Evolutionary conservation across 306 rosid genomes (phyloP).

Genomic region (Vicia faba): DNA sequence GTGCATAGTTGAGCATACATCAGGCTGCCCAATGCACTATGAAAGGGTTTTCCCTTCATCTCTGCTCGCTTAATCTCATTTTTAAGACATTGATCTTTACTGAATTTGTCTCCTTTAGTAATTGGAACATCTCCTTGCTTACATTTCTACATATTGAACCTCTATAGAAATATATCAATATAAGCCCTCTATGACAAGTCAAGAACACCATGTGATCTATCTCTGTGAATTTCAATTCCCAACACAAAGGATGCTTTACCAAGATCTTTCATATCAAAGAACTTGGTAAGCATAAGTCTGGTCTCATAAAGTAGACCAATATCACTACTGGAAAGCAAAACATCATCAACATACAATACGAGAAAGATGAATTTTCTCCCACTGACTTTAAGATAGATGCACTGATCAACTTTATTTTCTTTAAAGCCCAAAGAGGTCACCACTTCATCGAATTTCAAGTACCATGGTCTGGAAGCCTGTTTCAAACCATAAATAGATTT

Average conservation of each 20-base stretch:
- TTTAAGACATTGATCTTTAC: too few relatives aligned
- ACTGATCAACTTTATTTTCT: not conserved
- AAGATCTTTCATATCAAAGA: not conserved
- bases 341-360: too few relatives aligned
- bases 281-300: too few relatives aligned
- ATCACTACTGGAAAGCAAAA: too few relatives aligned
- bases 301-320: too few relatives aligned
- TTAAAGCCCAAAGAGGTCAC: not conserved
- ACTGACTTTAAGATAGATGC: not conserved
- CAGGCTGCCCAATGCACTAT: not conserved
- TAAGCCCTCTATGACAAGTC: not conserved
- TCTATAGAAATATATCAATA: not conserved
- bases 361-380: not conserved
- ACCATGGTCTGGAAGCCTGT: too few relatives aligned
- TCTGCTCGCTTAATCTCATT: not conserved
- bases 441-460: not conserved
- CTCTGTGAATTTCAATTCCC: not conserved
- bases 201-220: not conserved
- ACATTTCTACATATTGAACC: not conserved
- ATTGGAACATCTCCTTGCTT: not conserved
- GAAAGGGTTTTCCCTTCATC: not conserved
- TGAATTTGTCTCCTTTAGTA: not conserved
- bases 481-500: not conserved
- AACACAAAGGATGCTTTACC: not conserved
- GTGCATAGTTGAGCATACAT: not conserved